Evolutionary conservation across 2,329 filamentous ascomycete species (phyloP), one percentile per base, ranked within the genome.

Genomic region (Orbilia blumenaviensis): DNA sequence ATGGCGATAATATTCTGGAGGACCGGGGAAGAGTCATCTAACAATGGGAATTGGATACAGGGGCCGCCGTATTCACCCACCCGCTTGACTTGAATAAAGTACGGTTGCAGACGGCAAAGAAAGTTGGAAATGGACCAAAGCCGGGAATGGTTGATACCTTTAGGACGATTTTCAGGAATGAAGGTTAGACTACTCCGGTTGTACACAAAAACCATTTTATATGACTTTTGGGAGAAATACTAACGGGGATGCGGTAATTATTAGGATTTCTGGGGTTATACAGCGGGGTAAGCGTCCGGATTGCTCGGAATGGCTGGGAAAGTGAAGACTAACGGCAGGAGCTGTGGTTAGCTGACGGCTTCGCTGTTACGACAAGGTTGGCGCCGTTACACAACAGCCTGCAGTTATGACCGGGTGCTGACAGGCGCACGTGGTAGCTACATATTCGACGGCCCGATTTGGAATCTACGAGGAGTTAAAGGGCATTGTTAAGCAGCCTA

Each of bases 401-500:
- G 27, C n/a, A n/a, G 25, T 12, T 32, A 23, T 50, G 7, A 18
- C 6, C 4, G 27, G 29, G 2, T 18, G 27, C n/a, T 32, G 34
- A 32, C 8, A 9, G n/a, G n/a, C n/a, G n/a, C n/a, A n/a, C 9
- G 16, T 61, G 12, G 34, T 60, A 80, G 80, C 94, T 80, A 98
- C 95, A 74, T 99, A 99, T 86, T 95, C 92, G 74, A 99, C 95
- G 60, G 95, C 93, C 38, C 92, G 95, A 56, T 99, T 99, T 85
- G 95, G 93, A 78, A 89, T 97, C 78, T 99, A 99, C 86, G 95
- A 98, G 84, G 90, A 96, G 80, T 86, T 98, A 74, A 99, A 99
- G 84, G 85, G 88, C 23, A 88, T 87, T 61, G 86, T 90, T 81
- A 88, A 88, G 1, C 80, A 81, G 2, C 82, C 86, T 10, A 82